Evolutionary conservation across 345 rosid genomes (phyloP).

Genomic region (Citrus sp.): DNA sequence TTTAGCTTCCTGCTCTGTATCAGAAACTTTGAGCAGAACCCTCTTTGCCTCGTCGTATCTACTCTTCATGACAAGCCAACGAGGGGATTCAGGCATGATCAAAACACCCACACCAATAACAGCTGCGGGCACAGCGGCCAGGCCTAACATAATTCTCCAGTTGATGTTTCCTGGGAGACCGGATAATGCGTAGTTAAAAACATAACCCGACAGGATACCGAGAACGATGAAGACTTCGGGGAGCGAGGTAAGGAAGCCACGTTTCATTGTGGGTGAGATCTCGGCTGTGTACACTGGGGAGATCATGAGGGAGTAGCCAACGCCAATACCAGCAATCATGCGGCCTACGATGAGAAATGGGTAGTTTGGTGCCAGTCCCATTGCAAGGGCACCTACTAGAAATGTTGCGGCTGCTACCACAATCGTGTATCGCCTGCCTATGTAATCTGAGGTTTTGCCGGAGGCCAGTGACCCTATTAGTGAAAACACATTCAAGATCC

Average conservation of each 20-base stretch:
- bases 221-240: slow-evolving; percentile 67
- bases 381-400: slow-evolving; percentile 52
- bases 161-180: slow-evolving; percentile 43
- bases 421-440: slow-evolving; percentile 65
- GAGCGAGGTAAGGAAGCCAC: slow-evolving; percentile 64
- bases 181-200: slow-evolving; percentile 52
- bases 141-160: slow-evolving; percentile 71
- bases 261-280: slow-evolving; percentile 52
- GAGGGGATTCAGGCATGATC: slow-evolving; percentile 74
- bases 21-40: slow-evolving; percentile 48
- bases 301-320: slow-evolving; percentile 68
- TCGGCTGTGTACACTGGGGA: slow-evolving; percentile 60
- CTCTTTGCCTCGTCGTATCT: slow-evolving; percentile 44
- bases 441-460: slow-evolving; percentile 60
- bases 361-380: slow-evolving; percentile 68
- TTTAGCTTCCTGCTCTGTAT: slow-evolving; percentile 45
- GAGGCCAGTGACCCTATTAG: slow-evolving; percentile 61
- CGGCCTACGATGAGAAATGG: slow-evolving; percentile 54
- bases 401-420: slow-evolving; percentile 62
- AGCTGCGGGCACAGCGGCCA: slow-evolving; percentile 54
- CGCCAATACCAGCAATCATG: slow-evolving; percentile 66
- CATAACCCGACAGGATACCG: slow-evolving; percentile 63
- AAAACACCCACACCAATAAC: slow-evolving; percentile 46
- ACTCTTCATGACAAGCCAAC: slow-evolving; percentile 66
- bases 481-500: slow-evolving; percentile 56